Percentiles rank a stretch among this genome's conserved stretches.
These are phyloP conservation scores for Paraphaeosphaeria sporulosa DNA, from an alignment of 2,329 filamentous ascomycete species.

Conservation along the genomic window DNA sequence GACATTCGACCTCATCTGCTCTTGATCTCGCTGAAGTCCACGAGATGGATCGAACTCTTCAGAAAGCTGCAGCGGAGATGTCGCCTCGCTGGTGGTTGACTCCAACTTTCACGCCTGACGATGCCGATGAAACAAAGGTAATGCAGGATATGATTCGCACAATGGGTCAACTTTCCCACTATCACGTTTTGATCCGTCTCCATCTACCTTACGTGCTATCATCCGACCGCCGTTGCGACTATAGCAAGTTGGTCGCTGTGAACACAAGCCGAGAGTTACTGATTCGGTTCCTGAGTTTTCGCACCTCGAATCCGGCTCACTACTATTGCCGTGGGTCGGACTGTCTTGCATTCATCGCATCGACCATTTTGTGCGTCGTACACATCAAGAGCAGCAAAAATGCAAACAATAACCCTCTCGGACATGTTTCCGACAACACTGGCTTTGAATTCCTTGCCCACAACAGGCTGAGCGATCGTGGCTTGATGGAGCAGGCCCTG, in stretches of 20 bases:
- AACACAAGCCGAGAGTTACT: slow-evolving; percentile 18
- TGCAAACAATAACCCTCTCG: neutral
- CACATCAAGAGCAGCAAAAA: slow-evolving; percentile 10
- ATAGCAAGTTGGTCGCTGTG: slow-evolving; percentile 30
- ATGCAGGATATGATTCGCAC: slow-evolving; percentile 19
- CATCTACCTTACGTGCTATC: slow-evolving; percentile 26
- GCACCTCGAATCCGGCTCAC: neutral
- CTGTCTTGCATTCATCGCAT: slow-evolving; percentile 20
- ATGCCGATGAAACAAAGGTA: neutral
- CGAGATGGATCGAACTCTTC: slow-evolving; percentile 28
- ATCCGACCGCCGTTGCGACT: slow-evolving; percentile 20
- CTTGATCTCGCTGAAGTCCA: slow-evolving; percentile 35
- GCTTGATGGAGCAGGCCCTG: slow-evolving; percentile 16
- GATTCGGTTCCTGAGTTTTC: slow-evolving; percentile 17
- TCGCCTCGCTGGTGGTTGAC: slow-evolving; percentile 32
- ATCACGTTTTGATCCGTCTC: slow-evolving; percentile 19
- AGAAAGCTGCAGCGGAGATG: slow-evolving; percentile 24
- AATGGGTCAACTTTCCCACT: slow-evolving; percentile 26
- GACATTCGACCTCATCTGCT: slow-evolving; percentile 46
- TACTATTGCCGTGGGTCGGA: slow-evolving; percentile 19
- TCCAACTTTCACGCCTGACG: slow-evolving; percentile 16
- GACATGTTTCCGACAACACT: slow-evolving; percentile 3
- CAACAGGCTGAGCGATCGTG: slow-evolving; percentile 16
- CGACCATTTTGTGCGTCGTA: slow-evolving; percentile 15
- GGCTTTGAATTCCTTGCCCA: slow-evolving; percentile 18